Conservation (phyloP, 148 eudicot genomes). For the Salicornia ramosissima region DNA sequence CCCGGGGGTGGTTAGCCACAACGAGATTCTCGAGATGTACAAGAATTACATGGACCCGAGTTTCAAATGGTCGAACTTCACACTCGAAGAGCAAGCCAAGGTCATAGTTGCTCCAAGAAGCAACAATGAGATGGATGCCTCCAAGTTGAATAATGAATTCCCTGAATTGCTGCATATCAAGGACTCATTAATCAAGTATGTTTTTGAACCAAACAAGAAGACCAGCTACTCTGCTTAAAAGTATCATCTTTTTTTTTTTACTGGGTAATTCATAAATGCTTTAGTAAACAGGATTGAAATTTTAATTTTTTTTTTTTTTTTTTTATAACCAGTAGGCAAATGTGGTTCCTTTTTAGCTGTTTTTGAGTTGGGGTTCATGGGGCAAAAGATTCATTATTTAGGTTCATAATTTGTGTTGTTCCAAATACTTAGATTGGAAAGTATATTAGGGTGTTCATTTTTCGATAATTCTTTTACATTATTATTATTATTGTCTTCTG, state of each 20-base stretch:
- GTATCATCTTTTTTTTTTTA: neutral
- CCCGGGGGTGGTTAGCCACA: constrained; percentile 43
- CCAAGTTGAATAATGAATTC: constrained; percentile 72
- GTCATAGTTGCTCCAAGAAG: constrained; percentile 75
- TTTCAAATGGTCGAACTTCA: constrained; percentile 64
- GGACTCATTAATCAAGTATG: constrained; percentile 69
- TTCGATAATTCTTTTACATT: neutral
- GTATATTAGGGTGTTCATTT: constrained; percentile 23
- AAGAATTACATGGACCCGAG: constrained; percentile 51
- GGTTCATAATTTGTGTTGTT: constrained; percentile 11
- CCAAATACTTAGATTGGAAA: constrained; percentile 16
- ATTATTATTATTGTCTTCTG: constrained; percentile 3
- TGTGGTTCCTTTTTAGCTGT: constrained; percentile 5
- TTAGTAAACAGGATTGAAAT: constrained; percentile 16
- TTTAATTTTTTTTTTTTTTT: no score
- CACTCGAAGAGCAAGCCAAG: constrained; percentile 80
- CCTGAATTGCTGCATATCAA: constrained; percentile 65
- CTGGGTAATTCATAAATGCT: neutral
- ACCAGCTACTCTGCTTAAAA: constrained; percentile 36
- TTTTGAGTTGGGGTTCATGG: neutral
- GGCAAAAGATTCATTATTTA: constrained; percentile 20
- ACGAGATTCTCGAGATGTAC: constrained; percentile 54
- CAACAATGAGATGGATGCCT: constrained; percentile 72
- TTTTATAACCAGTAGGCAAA: constrained; percentile 12
- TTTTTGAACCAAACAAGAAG: constrained; percentile 77